Base-by-base conservation (phyloP, 805 yeast species). In the Barnettozyma sucrosica region DNA sequence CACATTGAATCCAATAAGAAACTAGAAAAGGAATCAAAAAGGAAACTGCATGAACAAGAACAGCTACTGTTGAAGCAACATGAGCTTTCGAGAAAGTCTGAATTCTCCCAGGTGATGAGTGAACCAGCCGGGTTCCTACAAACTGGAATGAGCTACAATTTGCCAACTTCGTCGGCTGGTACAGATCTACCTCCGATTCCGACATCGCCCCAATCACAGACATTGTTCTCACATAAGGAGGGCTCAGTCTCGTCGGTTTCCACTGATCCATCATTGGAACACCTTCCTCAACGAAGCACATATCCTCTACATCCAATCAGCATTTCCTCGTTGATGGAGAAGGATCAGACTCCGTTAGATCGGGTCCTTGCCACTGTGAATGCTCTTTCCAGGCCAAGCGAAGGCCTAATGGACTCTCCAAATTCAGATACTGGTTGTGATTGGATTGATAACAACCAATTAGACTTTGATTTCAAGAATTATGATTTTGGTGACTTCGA, bases 391-490 rank as follows among this genome's bases (percentile, higher is more conserved):
- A 34, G 23, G 11, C 20, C 37, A 18, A 34, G 23, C 11, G 26
- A 21, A 19, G 26, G 18, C 21, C 2, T 20, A 8, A 37, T 19
- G 18, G 40, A 37, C 13, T 46, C 49, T 14, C 63, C 63, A 16
- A 47, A 50, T n/a, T 61, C 74, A 6, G 80, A 76, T 39, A 75
- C 80, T 3, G 81, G 81, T 0, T 76, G 81, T 64, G 78, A 76
- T 52, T 76, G 81, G 80, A 75, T 76, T 41, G 81, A 76, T 55
- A 76, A 74, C 46, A 66, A 68, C 51, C 64, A 65, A 43, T 62
- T 73, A 43, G 75, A 71, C 41, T 61, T 59, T 36, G 63, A 61
- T 41, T 61, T 70, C 61, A 47, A 51, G 20, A 55, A 52, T 41
- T 55, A 54, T 45, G 51, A 55, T 13, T 53, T 60, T 28, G 53